These are phyloP conservation scores for Diaporthe humulicola DNA, from an alignment of 2,329 filamentous ascomycete species.

Conservation along the genomic window DNA sequence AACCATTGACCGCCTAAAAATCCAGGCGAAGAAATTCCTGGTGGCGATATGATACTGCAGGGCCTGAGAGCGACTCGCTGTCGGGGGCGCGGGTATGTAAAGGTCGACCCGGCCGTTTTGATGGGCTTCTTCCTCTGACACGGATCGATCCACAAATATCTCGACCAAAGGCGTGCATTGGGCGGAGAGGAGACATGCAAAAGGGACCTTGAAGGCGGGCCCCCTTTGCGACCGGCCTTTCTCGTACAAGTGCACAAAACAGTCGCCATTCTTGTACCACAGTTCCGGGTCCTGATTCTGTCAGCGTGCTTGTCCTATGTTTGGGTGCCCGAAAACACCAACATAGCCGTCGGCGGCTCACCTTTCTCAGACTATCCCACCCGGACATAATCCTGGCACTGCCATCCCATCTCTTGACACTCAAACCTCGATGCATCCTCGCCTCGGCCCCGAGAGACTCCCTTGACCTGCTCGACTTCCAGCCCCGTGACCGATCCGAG, in stretches of 20 bases:
- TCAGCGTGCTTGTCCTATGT: not conserved
- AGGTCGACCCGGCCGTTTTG: conserved; percentile 64
- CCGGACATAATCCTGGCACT: conserved; percentile 55
- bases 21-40: conserved; percentile 82
- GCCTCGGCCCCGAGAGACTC: conserved; percentile 47
- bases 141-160: conserved; percentile 57
- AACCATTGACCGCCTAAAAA: conserved; percentile 75
- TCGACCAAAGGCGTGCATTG: conserved; percentile 73
- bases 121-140: conserved; percentile 41
- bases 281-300: conserved; percentile 75
- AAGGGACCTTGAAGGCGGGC: conserved; percentile 76
- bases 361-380: conserved; percentile 64
- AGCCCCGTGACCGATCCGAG: conserved; percentile 50
- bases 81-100: conserved; percentile 76
- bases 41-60: conserved; percentile 76
- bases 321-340: not conserved
- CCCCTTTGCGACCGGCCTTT: conserved; percentile 74
- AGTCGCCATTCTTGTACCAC: conserved; percentile 77
- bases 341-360: conserved; percentile 49
- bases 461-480: conserved; percentile 52
- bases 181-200: conserved; percentile 67
- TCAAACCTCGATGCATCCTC: conserved; percentile 43
- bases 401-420: conserved; percentile 67
- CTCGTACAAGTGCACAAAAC: conserved; percentile 77
- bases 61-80: conserved; percentile 64